Conservation (phyloP, 2,329 filamentous ascomycete genomes). For the Penicillium expansum region DNA sequence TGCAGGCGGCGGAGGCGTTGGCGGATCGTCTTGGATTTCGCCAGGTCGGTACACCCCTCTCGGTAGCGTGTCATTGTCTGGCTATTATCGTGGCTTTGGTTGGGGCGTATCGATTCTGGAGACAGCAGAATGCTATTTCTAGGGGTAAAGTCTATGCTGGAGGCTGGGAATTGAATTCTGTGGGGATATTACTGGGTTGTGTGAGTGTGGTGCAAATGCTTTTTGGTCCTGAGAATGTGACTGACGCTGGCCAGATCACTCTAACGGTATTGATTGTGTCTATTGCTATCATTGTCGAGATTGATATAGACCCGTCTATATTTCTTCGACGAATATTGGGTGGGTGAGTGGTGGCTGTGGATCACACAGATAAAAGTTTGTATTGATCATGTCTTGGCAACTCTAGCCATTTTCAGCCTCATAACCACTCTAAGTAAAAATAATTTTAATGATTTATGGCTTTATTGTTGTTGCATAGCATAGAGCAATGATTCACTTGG, state of each 20-base stretch:
- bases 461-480: too few species aligned
- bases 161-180: constrained; percentile 56
- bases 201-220: constrained; percentile 42
- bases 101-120: constrained; percentile 60
- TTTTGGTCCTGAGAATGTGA: background rate
- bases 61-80: constrained; percentile 47
- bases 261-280: constrained; percentile 19
- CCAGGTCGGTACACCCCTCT: constrained; percentile 60
- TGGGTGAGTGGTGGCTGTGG: background rate
- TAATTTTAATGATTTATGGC: background rate
- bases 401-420: background rate
- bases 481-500: background rate
- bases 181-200: constrained; percentile 47
- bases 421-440: too few species aligned
- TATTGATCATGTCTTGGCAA: background rate
- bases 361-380: background rate
- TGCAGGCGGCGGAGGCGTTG: constrained; percentile 46
- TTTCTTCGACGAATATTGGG: background rate
- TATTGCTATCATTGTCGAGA: constrained; percentile 19
- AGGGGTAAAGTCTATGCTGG: constrained; percentile 57
- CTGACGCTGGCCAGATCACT: constrained; percentile 17
- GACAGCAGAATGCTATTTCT: constrained; percentile 58
- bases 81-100: constrained; percentile 52
- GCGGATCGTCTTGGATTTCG: constrained; percentile 58
- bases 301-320: constrained; percentile 1